Conservation (phyloP, 2,329 filamentous ascomycete species). For the Mollisia scopiformis region DNA sequence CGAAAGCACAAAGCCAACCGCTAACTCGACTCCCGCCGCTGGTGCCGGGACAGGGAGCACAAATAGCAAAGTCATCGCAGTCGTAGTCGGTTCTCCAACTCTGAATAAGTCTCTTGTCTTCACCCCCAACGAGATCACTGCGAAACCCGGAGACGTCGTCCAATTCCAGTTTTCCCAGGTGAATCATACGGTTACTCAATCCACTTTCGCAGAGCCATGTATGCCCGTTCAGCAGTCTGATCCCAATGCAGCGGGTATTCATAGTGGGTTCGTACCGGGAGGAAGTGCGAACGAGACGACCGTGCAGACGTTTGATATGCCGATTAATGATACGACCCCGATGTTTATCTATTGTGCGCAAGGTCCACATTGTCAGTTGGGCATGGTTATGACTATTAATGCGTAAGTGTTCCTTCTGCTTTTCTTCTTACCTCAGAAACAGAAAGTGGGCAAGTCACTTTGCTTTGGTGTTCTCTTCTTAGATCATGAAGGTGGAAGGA, state of each 20-base stretch:
- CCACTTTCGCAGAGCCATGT: constrained; percentile 33
- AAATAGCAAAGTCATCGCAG: constrained; percentile 9
- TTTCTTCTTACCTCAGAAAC: neutral
- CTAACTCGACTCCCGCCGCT: neutral
- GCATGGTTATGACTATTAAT: constrained; percentile 46
- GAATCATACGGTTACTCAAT: constrained; percentile 51
- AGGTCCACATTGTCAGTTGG: constrained; percentile 41
- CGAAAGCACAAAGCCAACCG: neutral
- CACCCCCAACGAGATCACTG: constrained; percentile 51
- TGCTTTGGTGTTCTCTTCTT: neutral
- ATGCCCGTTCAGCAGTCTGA: constrained; percentile 22
- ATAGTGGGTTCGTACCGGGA: constrained; percentile 37
- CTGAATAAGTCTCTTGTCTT: constrained; percentile 65
- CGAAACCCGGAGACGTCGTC: constrained; percentile 50
- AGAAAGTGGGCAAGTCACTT: no score
- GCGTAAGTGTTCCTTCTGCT: constrained; percentile 3
- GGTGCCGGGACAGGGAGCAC: neutral
- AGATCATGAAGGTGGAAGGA: no score
- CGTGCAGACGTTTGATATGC: constrained; percentile 15
- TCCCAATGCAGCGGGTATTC: constrained; percentile 3
- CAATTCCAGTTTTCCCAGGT: constrained; percentile 56
- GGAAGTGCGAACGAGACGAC: neutral
- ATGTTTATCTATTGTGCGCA: constrained; percentile 45
- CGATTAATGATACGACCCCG: constrained; percentile 40
- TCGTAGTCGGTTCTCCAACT: constrained; percentile 12